Base-by-base conservation (phyloP, 2,329 filamentous ascomycete species). In the Verticillium albo-atrum region DNA sequence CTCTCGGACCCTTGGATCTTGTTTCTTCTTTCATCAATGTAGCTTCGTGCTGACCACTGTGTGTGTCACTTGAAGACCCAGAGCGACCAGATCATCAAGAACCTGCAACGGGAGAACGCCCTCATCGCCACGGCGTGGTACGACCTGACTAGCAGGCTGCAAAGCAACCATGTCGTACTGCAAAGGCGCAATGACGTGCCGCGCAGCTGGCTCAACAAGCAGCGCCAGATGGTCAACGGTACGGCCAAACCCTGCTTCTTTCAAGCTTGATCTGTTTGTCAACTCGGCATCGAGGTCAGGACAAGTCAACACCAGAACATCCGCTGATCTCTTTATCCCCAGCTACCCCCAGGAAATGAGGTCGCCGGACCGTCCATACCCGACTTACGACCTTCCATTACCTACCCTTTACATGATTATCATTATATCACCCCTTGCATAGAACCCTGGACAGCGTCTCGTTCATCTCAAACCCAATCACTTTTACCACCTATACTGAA, bases 61-160 rank as follows among this genome's bases (percentile, higher is more conserved):
- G 6, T 25, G 42, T 23, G 6, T 14, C 10, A 23, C 20, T 23
- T 58, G 54, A 67, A 85, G 79, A 79, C 80, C 51, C 76, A 80
- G 58, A 74, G 73, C 63, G 82, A 86, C 54, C 76, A 83, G 68
- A 75, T 79, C 56, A 83, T 90, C 68, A 85, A 86, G 65, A 90
- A 88, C 66, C 82, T 96, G 61, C 84, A 89, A 71, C 85, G 89
- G 66, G 91, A 96, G 73, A 92, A 91, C 71, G 82, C 83, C 42
- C 82, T 95, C 70, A 91, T 96, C 67, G 81, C 88, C 27, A 89
- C 87, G n/a, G 91, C 91, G 2, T 96, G 90, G 90, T 93, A 93
- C 75, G 90, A 94, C 72, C 83, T 95, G 68, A 87, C 88, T 27
- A 88, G 82, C 70, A 82, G 91, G 56, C 74, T 96, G 66, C 91